Evolutionary conservation across 2,329 filamentous ascomycete genomes (phyloP).

Genomic region (Diaporthe caulivora): DNA sequence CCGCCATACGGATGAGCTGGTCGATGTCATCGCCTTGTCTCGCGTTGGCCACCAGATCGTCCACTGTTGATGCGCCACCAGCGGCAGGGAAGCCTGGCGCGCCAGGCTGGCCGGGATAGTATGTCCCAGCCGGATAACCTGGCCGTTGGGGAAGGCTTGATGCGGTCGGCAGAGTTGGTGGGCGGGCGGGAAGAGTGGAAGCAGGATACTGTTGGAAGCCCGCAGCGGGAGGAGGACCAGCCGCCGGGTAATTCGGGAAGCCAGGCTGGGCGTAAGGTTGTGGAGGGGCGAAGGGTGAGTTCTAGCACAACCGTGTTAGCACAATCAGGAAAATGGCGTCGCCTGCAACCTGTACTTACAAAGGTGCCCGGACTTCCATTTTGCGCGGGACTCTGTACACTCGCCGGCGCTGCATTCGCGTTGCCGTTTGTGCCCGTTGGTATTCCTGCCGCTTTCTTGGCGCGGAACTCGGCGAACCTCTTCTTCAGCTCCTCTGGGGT

Average conservation of each 20-base stretch:
- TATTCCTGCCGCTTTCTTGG: conserved; percentile 72
- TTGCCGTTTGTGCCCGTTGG: conserved; percentile 68
- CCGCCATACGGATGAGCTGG: conserved; percentile 73
- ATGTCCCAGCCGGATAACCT: conserved; percentile 44
- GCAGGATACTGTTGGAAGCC: conserved; percentile 48
- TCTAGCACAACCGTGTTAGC: conserved; percentile 47
- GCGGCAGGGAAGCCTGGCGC: conserved; percentile 45
- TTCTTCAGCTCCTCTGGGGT: conserved; percentile 82
- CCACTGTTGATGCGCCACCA: conserved; percentile 57
- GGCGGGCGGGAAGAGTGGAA: conserved; percentile 61
- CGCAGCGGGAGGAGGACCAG: conserved; percentile 50
- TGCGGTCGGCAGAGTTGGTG: conserved; percentile 50
- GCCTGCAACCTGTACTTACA: conserved; percentile 63
- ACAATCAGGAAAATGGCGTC: conserved; percentile 30
- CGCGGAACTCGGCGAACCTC: conserved; percentile 82
- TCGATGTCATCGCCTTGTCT: conserved; percentile 72
- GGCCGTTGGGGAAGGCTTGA: conserved; percentile 47
- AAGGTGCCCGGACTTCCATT: conserved; percentile 66
- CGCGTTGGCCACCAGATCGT: conserved; percentile 61
- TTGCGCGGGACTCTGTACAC: conserved; percentile 63
- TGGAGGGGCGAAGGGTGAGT: conserved; percentile 59
- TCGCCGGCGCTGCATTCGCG: conserved; percentile 64
- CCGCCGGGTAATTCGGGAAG: conserved; percentile 49
- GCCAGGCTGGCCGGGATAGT: conserved; percentile 45
- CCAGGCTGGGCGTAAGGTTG: conserved; percentile 46